A percentile compares a stretch with the other conserved stretches of the same genome.
Evolutionary conservation across 306 rosid genomes (phyloP).

Genomic region (Hippophae tibetana): DNA sequence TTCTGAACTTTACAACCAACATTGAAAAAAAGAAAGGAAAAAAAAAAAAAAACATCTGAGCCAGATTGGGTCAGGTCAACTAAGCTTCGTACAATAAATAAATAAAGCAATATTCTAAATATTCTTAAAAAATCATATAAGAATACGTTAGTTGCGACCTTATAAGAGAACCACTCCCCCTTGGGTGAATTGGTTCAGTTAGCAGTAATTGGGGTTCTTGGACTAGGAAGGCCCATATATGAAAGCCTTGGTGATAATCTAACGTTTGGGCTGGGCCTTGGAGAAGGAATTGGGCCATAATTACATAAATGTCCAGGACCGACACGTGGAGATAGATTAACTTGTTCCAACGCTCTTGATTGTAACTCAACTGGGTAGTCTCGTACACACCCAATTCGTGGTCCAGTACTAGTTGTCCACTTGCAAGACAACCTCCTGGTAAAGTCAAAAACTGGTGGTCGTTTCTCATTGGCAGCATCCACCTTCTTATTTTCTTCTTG

Average conservation of each 20-base stretch:
- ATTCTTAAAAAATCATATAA: no score
- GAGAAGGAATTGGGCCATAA: slow-evolving; percentile 35
- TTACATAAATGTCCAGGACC: background rate
- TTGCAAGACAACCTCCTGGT: slow-evolving; percentile 35
- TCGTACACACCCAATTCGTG: slow-evolving; percentile 44
- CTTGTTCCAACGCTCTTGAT: slow-evolving; percentile 33
- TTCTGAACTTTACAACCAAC: no score
- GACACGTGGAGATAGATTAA: slow-evolving; percentile 34
- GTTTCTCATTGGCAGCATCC: background rate
- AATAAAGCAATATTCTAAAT: no score
- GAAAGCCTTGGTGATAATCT: slow-evolving; percentile 43
- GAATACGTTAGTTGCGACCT: no score
- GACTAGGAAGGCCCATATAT: slow-evolving; percentile 39
- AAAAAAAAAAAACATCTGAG: no score
- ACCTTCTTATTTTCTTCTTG: slow-evolving; percentile 1
- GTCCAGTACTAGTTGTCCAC: slow-evolving; percentile 36
- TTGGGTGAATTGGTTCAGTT: background rate
- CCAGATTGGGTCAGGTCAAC: no score
- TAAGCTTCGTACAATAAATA: no score
- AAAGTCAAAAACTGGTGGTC: slow-evolving; percentile 14
- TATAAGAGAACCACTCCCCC: no score
- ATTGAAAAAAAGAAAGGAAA: no score
- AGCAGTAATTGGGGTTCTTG: slow-evolving; percentile 13
- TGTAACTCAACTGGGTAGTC: slow-evolving; percentile 37
- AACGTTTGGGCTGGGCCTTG: slow-evolving; percentile 37